phyloP scores from a whole-genome alignment of 177 flowering plant species.

The Tripterygium wilfordii region DNA sequence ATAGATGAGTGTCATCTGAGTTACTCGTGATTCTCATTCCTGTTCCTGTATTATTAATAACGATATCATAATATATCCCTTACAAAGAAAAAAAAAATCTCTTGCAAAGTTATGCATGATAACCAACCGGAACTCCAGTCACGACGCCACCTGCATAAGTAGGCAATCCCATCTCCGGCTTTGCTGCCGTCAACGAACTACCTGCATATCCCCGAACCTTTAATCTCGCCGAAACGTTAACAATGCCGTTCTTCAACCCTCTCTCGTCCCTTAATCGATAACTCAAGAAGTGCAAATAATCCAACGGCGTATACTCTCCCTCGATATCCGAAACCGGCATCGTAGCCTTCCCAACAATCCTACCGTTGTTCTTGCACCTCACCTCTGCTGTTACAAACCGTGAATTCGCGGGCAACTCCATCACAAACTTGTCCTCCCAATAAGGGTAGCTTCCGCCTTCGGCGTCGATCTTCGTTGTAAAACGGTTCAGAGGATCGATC shows the following conservation, averaged over 20 bases:
- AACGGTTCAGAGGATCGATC: background rate
- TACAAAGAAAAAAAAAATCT: background rate
- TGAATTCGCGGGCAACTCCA: slow-evolving; percentile 17
- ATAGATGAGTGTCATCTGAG: no score
- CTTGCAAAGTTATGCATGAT: background rate
- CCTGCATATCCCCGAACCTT: background rate
- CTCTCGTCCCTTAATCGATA: slow-evolving; percentile 6
- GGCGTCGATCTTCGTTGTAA: slow-evolving; percentile 26
- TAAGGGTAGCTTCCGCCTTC: slow-evolving; percentile 47
- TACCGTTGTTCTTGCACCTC: slow-evolving; percentile 8
- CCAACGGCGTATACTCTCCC: slow-evolving; percentile 38
- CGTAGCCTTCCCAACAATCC: slow-evolving; percentile 34
- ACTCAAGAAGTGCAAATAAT: slow-evolving; percentile 14
- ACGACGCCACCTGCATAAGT: slow-evolving; percentile 9
- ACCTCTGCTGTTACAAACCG: slow-evolving; percentile 21
- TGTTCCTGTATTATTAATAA: no score
- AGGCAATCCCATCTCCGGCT: background rate
- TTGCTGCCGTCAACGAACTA: background rate
- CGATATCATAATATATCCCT: no score
- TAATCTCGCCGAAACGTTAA: slow-evolving; percentile 5
- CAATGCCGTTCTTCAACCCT: slow-evolving; percentile 4
- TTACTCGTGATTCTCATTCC: no score
- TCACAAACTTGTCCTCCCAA: slow-evolving; percentile 41
- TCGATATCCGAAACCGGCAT: slow-evolving; percentile 61
- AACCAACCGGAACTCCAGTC: slow-evolving; percentile 23